Evolutionary conservation across 2,329 filamentous ascomycete species (phyloP), one percentile per base, ranked within the genome.

Genomic region (Microcyclospora pomicola): DNA sequence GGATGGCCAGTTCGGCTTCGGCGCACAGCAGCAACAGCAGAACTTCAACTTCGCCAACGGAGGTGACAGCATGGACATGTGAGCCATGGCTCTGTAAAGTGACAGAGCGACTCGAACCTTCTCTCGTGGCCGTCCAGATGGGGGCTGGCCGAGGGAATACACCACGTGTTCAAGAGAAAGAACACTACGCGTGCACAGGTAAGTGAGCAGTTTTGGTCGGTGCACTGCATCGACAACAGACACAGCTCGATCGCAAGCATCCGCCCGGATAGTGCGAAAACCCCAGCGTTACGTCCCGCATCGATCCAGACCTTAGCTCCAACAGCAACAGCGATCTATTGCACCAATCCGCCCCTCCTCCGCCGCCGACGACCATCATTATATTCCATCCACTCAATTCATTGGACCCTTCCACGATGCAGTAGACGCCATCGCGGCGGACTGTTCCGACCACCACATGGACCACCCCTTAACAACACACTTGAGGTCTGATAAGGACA

Each of bases 21-120:
- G 82, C 55, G 68, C 79, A 61, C 54, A 70, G 61, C 70, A 76
- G 53, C 79, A 83, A 57, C 75, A 80, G 53, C 80, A 82, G 50
- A 82, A 82, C 58, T 98, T 96, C 76, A 94, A 84, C 75, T 98
- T 98, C 61, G 83, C 83, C 60, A 85, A 77, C 55, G 75, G 75
- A 45, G 73, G 70, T 48, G 79, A 82, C 55, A 75, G 74, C 31
- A 82, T 82, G 77, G 79, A 82, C 56, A 83, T 62, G 59, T 59
- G 52, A 51, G 43, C 15, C 30, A 31, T 5, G 12, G 4, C 12
- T 31, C 12, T 31, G 14, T 31, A 9, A n/a, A n/a, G 9, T 15
- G 30, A 31, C 30, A n/a, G 12, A 31, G 14, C 14, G 9, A 31
- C 4, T 5, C 12, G 14, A 31, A 15, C 30, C 9, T 15, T n/a